Base-by-base conservation (phyloP, 345 rosid genomes). In the Eucalyptus decipiens region DNA sequence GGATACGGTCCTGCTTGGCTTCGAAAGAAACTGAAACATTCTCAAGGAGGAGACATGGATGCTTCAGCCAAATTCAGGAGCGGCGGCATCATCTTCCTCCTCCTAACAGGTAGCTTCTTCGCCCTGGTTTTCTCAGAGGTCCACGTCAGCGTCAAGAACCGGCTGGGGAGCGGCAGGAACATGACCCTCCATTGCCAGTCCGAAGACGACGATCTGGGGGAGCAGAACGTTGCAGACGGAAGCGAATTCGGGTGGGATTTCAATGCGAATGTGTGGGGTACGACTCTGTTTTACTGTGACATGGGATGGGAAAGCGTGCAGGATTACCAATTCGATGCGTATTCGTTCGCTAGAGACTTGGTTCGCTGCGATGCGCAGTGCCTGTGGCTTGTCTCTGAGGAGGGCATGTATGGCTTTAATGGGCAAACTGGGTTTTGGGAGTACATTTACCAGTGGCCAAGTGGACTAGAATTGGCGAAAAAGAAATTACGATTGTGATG, bases 141-240 rank as follows among this genome's bases (percentile, higher is more conserved):
- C 69, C 95, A 93, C 3, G 92, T 42, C 43, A 91, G 94, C 26
- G 60, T 94, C 89, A 90, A 54, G 92, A 95, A 93, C 91, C 88
- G 93, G 37, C 85, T 94, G 60, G 94, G 95, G 50, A 72, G 86
- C 37, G 93, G 95, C 54, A 91, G 50, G 88, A 93, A 90, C 93
- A 7, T 94, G 90, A 94, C 91, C 56, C 62, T 93, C 15, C 97
- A 94, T n/a, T 95, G 95, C 92, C 94, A 92, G 86, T 95, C 97
- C 62, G 92, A 92, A 89, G 96, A 95, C 72, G 43, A 89, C 13
- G 95, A 95, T 90, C 93, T 95, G 32, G 95, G 97, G 26, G 85
- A 87, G 91, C 93, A 93, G 76, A 89, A 21, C 50, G 92, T 95
- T 18, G 86, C 88, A 3, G 93, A 93, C 7, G 96, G 95, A 83